Evolutionary conservation across 495 filamentous ascomycete species (phyloP), one percentile per base, ranked within the genome.

Genomic region (Cladorrhinum samala): DNA sequence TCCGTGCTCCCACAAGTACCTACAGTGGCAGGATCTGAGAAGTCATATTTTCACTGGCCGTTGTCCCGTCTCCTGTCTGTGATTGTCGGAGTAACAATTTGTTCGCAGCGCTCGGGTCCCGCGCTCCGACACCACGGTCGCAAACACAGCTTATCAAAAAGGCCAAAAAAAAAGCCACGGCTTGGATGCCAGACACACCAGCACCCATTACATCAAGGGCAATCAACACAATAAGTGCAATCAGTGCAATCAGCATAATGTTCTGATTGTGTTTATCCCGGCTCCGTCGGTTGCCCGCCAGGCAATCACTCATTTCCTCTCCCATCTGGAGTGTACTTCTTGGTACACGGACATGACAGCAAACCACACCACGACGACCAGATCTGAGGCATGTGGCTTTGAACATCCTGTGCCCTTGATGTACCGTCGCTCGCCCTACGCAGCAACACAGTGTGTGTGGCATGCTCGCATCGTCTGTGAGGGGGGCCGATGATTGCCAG

Each of bases 401-500:
- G 44, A 51, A 11, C 20, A 41, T n/a, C n/a, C 25, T 19, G 39
- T 51, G 53, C 46, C 33, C 25, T 41, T n/a, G 14, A 50, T 16
- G 39, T 46, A 38, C 44, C 39, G 27, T 46, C 14, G 24, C 33
- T 33, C 13, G 54, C 18, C 30, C 39, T 41, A 47, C 39, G 46
- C 46, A 52, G 40, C 20, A 40, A 19, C 18, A 21, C 30, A 37
- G 6, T 7, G 51, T 50, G 39, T 33, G 27, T 54, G 36, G 23
- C 20, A 27, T 49, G 50, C 46, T 57, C 57, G 50, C 50, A 54
- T 57, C 50, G 57, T 54, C 27, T 33, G 27, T 33, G 27, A 33
- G 27, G 11, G 27, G 18, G 40, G 30, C 42, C 54, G n/a, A 33
- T 38, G 53, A 50, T 43, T 57, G 54, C 36, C 41, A 46, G 42